These are phyloP conservation scores for Paxillus ammoniavirescens DNA, from an alignment of 768 basidiomycete genomes.

Conservation along the genomic window DNA sequence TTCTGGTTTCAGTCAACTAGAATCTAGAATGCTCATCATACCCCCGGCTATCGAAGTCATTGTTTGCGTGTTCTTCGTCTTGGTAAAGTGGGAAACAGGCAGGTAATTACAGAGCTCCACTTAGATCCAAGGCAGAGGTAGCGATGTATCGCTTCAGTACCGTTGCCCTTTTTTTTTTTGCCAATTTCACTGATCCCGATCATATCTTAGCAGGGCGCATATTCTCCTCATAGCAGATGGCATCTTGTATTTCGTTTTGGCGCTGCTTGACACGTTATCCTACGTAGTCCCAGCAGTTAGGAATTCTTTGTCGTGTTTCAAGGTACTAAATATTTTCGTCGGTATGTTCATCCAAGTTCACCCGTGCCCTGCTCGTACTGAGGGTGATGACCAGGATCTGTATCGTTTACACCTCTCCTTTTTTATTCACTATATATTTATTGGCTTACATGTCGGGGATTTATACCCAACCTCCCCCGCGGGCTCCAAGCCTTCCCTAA, in stretches of 20 bases:
- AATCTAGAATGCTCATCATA: constrained; percentile 55
- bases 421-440: constrained; percentile 63
- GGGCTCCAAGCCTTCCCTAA: constrained; percentile 45
- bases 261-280: constrained; percentile 59
- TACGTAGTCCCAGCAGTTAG: constrained; percentile 53
- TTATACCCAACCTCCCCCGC: constrained; percentile 52
- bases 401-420: constrained; percentile 65
- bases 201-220: constrained; percentile 42
- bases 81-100: constrained; percentile 46
- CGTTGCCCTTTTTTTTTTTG: not conserved
- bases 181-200: constrained; percentile 3
- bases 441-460: constrained; percentile 50
- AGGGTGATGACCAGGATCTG: constrained; percentile 34
- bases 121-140: not conserved
- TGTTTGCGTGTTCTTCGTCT: constrained; percentile 52
- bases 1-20: constrained; percentile 43
- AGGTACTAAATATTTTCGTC: constrained; percentile 53
- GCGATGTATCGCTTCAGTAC: not conserved
- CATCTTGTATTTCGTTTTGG: constrained; percentile 56
- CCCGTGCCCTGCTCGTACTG: not conserved
- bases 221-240: constrained; percentile 63
- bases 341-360: constrained; percentile 44
- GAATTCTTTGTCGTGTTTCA: constrained; percentile 45
- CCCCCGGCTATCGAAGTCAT: constrained; percentile 64
- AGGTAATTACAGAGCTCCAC: constrained; percentile 38